Percentiles rank a stretch among this genome's conserved stretches.
phyloP scores from a whole-genome alignment of 169 alveolate genomes.

The Cryptosporidium bovis region DNA sequence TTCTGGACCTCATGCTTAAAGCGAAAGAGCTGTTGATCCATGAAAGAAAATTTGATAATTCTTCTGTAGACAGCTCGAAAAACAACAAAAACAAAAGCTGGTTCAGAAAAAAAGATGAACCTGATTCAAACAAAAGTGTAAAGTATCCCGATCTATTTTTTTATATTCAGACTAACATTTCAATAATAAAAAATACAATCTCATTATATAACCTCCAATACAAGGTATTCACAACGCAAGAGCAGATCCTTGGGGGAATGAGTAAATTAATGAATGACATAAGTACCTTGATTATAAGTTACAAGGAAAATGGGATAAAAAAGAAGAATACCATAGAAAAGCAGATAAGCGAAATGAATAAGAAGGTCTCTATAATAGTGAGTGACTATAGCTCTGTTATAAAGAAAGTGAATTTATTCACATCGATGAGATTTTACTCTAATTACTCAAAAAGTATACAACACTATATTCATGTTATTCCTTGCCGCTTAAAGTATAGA shows the following conservation, averaged over 20 bases:
- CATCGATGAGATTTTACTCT: not conserved
- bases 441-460: constrained; percentile 14
- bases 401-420: constrained; percentile 10
- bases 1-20: constrained; percentile 32
- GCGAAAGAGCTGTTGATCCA: constrained; percentile 36
- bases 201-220: constrained; percentile 27
- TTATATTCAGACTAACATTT: constrained; percentile 45
- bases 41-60: not conserved
- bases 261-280: constrained; percentile 12
- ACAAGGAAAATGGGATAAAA: constrained; percentile 7
- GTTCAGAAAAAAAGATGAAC: not conserved
- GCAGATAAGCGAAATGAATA: constrained; percentile 13
- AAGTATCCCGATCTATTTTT: constrained; percentile 16
- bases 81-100: not conserved
- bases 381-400: constrained; percentile 35
- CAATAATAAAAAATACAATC: constrained; percentile 38
- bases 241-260: constrained; percentile 27
- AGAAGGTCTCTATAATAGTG: constrained; percentile 15
- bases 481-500: constrained; percentile 40
- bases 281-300: not conserved
- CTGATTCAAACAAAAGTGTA: not conserved
- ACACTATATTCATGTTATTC: constrained; percentile 21
- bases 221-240: constrained; percentile 26
- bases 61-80: not conserved
- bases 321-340: constrained; percentile 5